A percentile compares a stretch with the other conserved stretches of the same genome.
Conservation (phyloP, 2,329 filamentous ascomycete genomes). For the Cyphellophora europaea region DNA sequence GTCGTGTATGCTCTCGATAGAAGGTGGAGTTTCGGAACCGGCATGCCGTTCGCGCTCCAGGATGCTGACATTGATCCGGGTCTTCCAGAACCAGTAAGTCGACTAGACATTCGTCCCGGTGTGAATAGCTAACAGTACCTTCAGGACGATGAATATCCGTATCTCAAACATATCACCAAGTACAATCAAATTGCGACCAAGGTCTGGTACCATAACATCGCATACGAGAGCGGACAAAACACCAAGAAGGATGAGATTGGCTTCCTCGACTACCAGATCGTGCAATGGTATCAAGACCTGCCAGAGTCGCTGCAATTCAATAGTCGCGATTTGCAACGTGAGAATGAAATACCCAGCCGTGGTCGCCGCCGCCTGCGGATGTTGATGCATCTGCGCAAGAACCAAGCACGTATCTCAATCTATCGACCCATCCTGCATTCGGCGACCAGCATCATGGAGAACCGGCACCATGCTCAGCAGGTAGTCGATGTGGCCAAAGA, state of each 20-base stretch:
- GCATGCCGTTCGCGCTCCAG: slow-evolving; percentile 74
- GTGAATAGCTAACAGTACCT: slow-evolving; percentile 2
- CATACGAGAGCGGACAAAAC: slow-evolving; percentile 56
- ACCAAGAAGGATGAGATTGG: slow-evolving; percentile 67
- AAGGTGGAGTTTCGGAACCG: slow-evolving; percentile 82
- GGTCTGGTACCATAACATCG: slow-evolving; percentile 73
- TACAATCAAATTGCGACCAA: slow-evolving; percentile 77
- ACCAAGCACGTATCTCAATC: slow-evolving; percentile 83
- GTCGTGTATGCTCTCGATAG: slow-evolving; percentile 76
- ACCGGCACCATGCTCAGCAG: slow-evolving; percentile 62
- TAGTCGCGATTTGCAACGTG: slow-evolving; percentile 39
- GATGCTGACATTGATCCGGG: slow-evolving; percentile 77
- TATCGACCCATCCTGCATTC: slow-evolving; percentile 83
- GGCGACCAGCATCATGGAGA: slow-evolving; percentile 69
- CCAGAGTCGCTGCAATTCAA: slow-evolving; percentile 53
- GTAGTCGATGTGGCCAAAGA: slow-evolving; percentile 58
- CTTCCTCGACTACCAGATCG: slow-evolving; percentile 70
- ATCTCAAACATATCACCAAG: slow-evolving; percentile 72
- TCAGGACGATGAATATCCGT: slow-evolving; percentile 46
- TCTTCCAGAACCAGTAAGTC: slow-evolving; percentile 64
- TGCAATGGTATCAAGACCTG: slow-evolving; percentile 76
- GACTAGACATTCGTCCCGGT: not conserved
- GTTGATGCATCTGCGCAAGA: slow-evolving; percentile 75
- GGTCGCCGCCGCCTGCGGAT: slow-evolving; percentile 66
- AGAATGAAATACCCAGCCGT: slow-evolving; percentile 35